Conservation (phyloP, 1,284 basidiomycete species). For the Gymnopus androsaceus region DNA sequence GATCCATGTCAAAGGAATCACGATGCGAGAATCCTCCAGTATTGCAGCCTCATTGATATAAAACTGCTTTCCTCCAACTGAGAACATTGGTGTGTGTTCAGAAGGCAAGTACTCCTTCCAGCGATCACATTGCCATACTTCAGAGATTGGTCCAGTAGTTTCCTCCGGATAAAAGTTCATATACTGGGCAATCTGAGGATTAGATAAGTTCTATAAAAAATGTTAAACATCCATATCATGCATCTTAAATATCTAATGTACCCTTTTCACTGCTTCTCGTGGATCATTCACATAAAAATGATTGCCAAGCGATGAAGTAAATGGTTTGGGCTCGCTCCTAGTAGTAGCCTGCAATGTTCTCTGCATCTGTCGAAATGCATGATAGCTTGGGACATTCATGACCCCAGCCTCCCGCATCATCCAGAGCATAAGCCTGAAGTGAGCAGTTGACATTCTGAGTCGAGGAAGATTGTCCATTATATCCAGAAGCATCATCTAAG, state of each 20-base stretch:
- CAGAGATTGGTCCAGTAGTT: constrained; percentile 22
- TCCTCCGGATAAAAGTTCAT: constrained; percentile 29
- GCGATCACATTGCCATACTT: constrained; percentile 29
- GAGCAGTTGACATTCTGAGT: not conserved
- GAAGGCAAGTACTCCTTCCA: constrained; percentile 27
- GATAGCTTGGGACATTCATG: not conserved
- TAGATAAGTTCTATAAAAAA: constrained; percentile 22
- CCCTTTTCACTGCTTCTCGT: constrained; percentile 1
- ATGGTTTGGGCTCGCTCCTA: not conserved
- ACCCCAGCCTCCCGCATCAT: not conserved
- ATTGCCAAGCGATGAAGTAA: not conserved
- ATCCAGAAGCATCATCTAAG: constrained; percentile 10
- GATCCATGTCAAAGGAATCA: too few species aligned
- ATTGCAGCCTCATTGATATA: constrained; percentile 29
- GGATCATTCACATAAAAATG: constrained; percentile 11
- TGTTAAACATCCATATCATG: not conserved
- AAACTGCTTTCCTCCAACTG: constrained; percentile 19
- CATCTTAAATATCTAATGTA: not conserved
- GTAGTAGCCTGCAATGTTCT: not conserved
- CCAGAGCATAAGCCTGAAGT: constrained; percentile 7
- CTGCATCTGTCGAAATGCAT: constrained; percentile 5
- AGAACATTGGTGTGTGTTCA: constrained; percentile 28
- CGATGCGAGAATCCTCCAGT: constrained; percentile 13
- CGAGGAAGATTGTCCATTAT: constrained; percentile 13
- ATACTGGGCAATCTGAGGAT: constrained; percentile 25